phyloP scores from a whole-genome alignment of 495 filamentous ascomycete species.

The Amorphotheca resinae region DNA sequence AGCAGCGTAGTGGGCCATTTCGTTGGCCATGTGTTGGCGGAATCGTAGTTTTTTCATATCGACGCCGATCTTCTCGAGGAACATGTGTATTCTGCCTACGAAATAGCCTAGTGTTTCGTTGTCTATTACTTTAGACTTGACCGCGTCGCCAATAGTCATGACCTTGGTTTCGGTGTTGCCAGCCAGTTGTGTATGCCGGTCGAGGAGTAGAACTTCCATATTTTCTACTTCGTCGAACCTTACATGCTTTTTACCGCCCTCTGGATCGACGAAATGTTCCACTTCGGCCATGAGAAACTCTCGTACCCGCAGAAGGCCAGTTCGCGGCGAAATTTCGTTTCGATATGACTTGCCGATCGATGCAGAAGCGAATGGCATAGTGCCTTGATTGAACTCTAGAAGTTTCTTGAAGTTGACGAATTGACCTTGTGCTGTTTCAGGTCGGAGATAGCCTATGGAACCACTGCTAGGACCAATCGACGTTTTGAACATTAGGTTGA shows the following conservation, averaged over 20 bases:
- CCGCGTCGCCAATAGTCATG: constrained; percentile 43
- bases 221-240: constrained; percentile 52
- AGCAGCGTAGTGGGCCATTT: constrained; percentile 60
- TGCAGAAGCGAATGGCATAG: constrained; percentile 63
- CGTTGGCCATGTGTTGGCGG: constrained; percentile 54
- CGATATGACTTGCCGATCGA: constrained; percentile 65
- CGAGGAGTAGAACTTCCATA: constrained; percentile 43
- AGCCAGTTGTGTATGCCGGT: constrained; percentile 39
- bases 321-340: constrained; percentile 62
- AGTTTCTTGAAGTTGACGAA: constrained; percentile 62
- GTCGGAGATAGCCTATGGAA: constrained; percentile 49
- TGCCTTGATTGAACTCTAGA: constrained; percentile 55
- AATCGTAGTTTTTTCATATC: constrained; percentile 48
- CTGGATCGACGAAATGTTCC: constrained; percentile 66
- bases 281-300: constrained; percentile 75
- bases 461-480: constrained; percentile 54
- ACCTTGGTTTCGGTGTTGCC: constrained; percentile 40
- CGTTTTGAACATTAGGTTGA: constrained; percentile 69
- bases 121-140: constrained; percentile 41
- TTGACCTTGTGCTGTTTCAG: constrained; percentile 63
- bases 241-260: constrained; percentile 52
- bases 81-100: constrained; percentile 46
- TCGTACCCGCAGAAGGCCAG: constrained; percentile 57
- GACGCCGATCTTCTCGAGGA: constrained; percentile 45
- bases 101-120: constrained; percentile 61